Evolutionary conservation across 23 red algal species (phyloP).

Genomic region (Gracilariopsis chorda): DNA sequence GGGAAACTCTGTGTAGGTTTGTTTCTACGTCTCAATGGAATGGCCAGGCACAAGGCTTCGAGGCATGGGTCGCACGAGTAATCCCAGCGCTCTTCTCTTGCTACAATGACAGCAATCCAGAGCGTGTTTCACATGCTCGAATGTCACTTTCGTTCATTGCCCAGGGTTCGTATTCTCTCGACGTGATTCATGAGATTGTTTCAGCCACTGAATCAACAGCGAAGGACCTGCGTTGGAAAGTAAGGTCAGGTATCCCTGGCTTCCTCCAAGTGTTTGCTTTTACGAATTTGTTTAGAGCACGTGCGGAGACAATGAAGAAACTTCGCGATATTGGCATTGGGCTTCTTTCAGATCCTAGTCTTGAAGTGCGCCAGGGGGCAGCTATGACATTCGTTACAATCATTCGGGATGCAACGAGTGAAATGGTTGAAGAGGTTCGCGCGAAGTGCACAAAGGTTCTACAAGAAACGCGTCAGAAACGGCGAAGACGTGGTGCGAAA

Average conservation of each 20-base stretch:
- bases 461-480: conserved; percentile 24
- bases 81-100: conserved; percentile 63
- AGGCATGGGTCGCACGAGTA: conserved; percentile 14
- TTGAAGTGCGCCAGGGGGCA: conserved; percentile 89
- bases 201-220: neutral
- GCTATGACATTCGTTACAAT: conserved; percentile 71
- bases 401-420: conserved; percentile 46
- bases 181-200: conserved; percentile 38
- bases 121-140: conserved; percentile 63
- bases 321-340: conserved; percentile 55
- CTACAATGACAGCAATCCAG: conserved; percentile 58
- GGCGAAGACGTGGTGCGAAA: conserved; percentile 30
- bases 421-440: conserved; percentile 47
- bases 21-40: conserved; percentile 80
- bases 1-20: conserved; percentile 78
- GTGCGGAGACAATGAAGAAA: neutral
- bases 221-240: conserved; percentile 47
- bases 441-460: conserved; percentile 21
- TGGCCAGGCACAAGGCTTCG: conserved; percentile 53
- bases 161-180: conserved; percentile 29
- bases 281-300: conserved; percentile 30
- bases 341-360: conserved; percentile 59
- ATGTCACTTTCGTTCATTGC: conserved; percentile 71
- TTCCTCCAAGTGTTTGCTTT: conserved; percentile 80
- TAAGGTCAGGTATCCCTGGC: conserved; percentile 53